A percentile compares a stretch with the other conserved stretches of the same genome.
phyloP scores from a whole-genome alignment of 2,329 filamentous ascomycete species.

The Pestalotiopsis fici region DNA sequence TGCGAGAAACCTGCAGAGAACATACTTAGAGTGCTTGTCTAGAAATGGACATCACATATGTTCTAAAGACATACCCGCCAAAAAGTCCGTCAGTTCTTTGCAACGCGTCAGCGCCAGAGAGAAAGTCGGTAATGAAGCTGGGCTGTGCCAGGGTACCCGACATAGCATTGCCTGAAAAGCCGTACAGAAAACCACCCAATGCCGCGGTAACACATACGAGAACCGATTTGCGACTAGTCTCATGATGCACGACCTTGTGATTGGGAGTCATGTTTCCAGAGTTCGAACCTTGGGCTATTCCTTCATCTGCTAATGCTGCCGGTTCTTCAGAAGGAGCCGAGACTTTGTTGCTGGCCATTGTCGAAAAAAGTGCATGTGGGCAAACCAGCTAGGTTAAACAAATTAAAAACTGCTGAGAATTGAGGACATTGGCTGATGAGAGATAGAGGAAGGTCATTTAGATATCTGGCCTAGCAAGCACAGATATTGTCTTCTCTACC shows the following conservation, averaged over 20 bases:
- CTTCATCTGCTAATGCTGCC: background rate
- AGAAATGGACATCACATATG: background rate
- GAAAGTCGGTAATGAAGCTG: slow-evolving; percentile 21
- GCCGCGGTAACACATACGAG: slow-evolving; percentile 18
- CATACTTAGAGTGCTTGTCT: background rate
- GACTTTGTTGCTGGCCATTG: background rate
- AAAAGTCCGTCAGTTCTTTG: slow-evolving; percentile 12
- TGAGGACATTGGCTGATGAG: background rate
- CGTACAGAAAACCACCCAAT: slow-evolving; percentile 23
- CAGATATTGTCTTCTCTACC: background rate
- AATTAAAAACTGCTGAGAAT: background rate
- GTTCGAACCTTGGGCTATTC: background rate
- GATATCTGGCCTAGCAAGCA: background rate
- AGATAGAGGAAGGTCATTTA: background rate
- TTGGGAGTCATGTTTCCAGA: background rate
- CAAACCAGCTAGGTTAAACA: background rate
- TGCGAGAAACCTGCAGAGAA: slow-evolving; percentile 12
- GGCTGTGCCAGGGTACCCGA: slow-evolving; percentile 27
- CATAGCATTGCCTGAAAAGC: slow-evolving; percentile 29
- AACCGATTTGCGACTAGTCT: background rate
- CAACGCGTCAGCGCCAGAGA: slow-evolving; percentile 19
- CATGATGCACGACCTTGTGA: background rate
- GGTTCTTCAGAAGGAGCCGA: too few relatives aligned
- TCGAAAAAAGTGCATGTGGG: background rate
- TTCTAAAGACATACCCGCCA: slow-evolving; percentile 6